Conservation (phyloP, 139 green algal genomes). For the Closterium sp. region DNA sequence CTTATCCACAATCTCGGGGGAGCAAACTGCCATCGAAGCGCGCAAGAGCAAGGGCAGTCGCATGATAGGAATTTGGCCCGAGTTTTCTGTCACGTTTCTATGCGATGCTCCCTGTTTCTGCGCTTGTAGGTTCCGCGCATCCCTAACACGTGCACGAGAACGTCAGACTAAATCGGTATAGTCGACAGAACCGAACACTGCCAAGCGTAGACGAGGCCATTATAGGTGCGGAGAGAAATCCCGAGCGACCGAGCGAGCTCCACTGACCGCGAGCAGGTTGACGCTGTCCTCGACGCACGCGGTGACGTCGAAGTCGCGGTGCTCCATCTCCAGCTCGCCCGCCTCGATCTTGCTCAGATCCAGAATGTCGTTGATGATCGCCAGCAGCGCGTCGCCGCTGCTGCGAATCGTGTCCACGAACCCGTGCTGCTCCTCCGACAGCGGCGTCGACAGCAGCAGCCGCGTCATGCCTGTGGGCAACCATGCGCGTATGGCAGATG, state of each 20-base stretch:
- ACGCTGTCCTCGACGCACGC: slow-evolving; percentile 10
- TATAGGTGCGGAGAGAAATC: background rate
- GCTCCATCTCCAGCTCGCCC: slow-evolving; percentile 18
- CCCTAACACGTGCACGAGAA: no score
- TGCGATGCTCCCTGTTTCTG: no score
- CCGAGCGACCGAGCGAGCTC: background rate
- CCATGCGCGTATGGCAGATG: background rate
- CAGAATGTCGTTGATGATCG: slow-evolving; percentile 47
- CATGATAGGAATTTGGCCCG: no score
- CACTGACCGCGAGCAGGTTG: slow-evolving; percentile 20
- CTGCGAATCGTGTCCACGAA: slow-evolving; percentile 39
- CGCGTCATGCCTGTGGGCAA: slow-evolving; percentile 10
- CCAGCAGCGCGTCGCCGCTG: slow-evolving; percentile 30
- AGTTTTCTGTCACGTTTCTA: no score
- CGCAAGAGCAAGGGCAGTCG: no score
- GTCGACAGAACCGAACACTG: no score
- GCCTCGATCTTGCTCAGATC: slow-evolving; percentile 46
- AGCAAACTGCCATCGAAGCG: no score
- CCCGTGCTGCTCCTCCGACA: slow-evolving; percentile 39
- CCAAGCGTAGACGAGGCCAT: background rate
- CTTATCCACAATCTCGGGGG: background rate
- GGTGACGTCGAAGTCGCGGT: slow-evolving; percentile 17
- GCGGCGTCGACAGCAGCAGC: slow-evolving; percentile 34
- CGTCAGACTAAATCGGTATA: no score
- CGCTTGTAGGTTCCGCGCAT: no score